Evolutionary conservation across 805 yeast genomes (phyloP), one percentile per base, ranked within the genome.

Genomic region (Kazachstania martiniae): DNA sequence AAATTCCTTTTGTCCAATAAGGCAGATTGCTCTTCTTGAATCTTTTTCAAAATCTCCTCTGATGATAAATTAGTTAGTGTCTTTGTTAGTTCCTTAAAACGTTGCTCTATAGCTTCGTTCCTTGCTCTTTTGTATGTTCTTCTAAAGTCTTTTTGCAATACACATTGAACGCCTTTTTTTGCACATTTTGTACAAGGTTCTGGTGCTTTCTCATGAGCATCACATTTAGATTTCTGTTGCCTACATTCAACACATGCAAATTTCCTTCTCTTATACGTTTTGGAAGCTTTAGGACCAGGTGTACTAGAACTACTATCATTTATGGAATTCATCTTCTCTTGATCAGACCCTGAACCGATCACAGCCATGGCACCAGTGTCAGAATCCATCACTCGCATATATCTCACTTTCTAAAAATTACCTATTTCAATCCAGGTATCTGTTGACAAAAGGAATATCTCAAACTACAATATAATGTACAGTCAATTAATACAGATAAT

Each of bases 221-320:
- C 94, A 60, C 96, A 87, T 47, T 76, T 73, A 22, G 86, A 78
- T 58, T 91, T 91, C 54, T 89, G 98, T 57, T 91, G 97, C 10
- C 97, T 72, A 53, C 98, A 91, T 48, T 89, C 95, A 1, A 84
- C 85, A 62, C 98, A 91, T 0, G 97, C 97, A 52, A 86, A 73
- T 35, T 74, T 66, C 52, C 54, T 43, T 29, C 43, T 50, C 21
- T 35, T 35, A 12, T 8, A 12, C 8, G 25, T 3, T 12, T 21
- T 24, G n/a, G 6, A 13, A 5, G 12, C 17, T 6, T 5, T 5
- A 14, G 4, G 12, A 6, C 14, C 24, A n/a, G n/a, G n/a, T n/a
- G n/a, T n/a, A n/a, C n/a, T n/a, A n/a, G n/a, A n/a, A n/a, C n/a
- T n/a, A n/a, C n/a, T n/a, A n/a, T n/a, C n/a, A n/a, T n/a, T n/a